phyloP scores from a whole-genome alignment of 148 eudicot genomes.

The Simmondsia chinensis region DNA sequence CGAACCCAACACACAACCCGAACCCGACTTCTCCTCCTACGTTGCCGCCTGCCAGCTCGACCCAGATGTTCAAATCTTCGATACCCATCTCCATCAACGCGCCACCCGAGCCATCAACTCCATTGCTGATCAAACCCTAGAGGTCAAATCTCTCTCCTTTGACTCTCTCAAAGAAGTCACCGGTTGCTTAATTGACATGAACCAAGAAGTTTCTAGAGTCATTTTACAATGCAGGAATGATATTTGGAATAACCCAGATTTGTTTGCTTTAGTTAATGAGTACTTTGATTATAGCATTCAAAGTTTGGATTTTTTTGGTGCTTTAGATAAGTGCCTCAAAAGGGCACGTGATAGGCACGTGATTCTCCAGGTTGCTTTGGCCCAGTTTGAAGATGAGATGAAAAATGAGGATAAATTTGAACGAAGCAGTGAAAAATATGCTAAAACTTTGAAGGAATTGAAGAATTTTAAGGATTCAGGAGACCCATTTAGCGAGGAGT shows the following conservation, averaged over 20 bases:
- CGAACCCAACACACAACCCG: slow-evolving; percentile 7
- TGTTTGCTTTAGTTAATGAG: slow-evolving; percentile 22
- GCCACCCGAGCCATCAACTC: slow-evolving; percentile 11
- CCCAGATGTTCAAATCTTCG: slow-evolving; percentile 20
- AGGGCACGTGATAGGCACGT: slow-evolving; percentile 17
- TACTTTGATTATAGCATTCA: slow-evolving; percentile 29
- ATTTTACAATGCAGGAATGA: slow-evolving; percentile 22
- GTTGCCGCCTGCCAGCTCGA: slow-evolving; percentile 20
- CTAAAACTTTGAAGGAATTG: slow-evolving; percentile 16
- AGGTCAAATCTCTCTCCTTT: slow-evolving; percentile 17
- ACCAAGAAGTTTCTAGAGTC: slow-evolving; percentile 19
- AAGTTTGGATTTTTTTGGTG: slow-evolving; percentile 16
- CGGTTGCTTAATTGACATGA: slow-evolving; percentile 22
- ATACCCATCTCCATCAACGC: slow-evolving; percentile 15
- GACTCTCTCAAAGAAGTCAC: slow-evolving; percentile 20
- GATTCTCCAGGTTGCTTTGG: slow-evolving; percentile 11
- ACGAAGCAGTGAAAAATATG: slow-evolving; percentile 11
- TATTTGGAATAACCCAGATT: slow-evolving; percentile 26
- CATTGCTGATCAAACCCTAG: background rate
- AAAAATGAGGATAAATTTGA: background rate
- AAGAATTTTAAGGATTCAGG: slow-evolving; percentile 26
- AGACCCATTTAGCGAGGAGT: slow-evolving; percentile 22
- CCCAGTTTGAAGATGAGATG: slow-evolving; percentile 21
- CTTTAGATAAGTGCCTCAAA: slow-evolving; percentile 22
- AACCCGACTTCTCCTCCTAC: no score